Percentiles rank a stretch among this genome's conserved stretches.
These are phyloP conservation scores for Barnettozyma populi DNA, from an alignment of 805 yeast species.

Conservation along the genomic window DNA sequence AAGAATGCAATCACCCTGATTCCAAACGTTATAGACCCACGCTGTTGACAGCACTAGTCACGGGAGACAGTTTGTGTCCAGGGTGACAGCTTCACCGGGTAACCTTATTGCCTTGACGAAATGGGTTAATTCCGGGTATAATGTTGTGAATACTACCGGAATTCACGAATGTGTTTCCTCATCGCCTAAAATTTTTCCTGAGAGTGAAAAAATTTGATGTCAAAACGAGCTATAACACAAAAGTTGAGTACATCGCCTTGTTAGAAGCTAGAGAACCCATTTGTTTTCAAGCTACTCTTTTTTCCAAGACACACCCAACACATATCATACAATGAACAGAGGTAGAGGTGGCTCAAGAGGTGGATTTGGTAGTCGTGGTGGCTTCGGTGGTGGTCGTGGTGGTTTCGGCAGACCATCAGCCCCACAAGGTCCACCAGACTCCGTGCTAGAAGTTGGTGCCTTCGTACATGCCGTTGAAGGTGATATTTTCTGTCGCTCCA, in stretches of 20 bases:
- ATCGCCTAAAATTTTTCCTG: constrained; percentile 3
- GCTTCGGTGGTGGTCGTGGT: constrained; percentile 45
- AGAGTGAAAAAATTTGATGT: constrained; percentile 3
- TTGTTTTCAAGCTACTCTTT: neutral
- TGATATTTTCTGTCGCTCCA: constrained; percentile 93
- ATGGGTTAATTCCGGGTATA: neutral
- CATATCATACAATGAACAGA: constrained; percentile 29
- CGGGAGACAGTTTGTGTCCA: too few species aligned
- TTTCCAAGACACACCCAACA: neutral
- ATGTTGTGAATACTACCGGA: neutral
- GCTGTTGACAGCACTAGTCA: too few species aligned
- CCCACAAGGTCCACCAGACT: constrained; percentile 95
- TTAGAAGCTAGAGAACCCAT: neutral
- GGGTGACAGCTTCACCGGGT: too few species aligned
- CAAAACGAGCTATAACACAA: neutral
- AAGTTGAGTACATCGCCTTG: neutral
- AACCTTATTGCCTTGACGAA: neutral
- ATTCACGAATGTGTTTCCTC: neutral
- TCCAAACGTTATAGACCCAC: too few species aligned
- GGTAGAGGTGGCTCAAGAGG: constrained; percentile 59
- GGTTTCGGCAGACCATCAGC: constrained; percentile 67
- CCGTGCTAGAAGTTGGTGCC: constrained; percentile 90
- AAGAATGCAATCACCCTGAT: too few species aligned
- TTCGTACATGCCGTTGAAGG: constrained; percentile 93
- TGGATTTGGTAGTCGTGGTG: constrained; percentile 34